A percentile compares a stretch with the other conserved stretches of the same genome.
Evolutionary conservation across 192 early-diverging fungal species (phyloP).

Genomic region (Mortierella antarctica): DNA sequence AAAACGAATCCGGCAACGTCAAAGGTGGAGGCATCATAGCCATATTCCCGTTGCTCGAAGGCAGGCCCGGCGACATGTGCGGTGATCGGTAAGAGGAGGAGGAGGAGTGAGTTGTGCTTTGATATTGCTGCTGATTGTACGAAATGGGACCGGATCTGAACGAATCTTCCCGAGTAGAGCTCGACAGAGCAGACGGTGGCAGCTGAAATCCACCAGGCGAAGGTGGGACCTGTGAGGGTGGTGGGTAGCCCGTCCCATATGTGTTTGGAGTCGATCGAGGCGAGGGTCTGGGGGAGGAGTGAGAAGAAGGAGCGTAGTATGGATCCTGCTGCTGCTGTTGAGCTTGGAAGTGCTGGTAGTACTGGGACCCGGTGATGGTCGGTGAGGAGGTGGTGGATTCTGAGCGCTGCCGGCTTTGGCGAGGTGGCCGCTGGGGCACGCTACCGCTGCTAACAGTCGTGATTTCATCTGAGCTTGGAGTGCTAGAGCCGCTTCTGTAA

Average conservation of each 20-base stretch:
- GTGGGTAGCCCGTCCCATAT: conserved; percentile 22
- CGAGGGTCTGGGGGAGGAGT: conserved; percentile 30
- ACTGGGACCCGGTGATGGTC: conserved; percentile 23
- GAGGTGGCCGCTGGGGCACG: conserved; percentile 43
- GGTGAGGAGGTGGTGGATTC: conserved; percentile 28
- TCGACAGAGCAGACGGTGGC: conserved; percentile 40
- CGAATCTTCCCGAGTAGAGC: conserved; percentile 20
- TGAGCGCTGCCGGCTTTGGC: conserved; percentile 25
- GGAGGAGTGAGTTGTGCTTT: conserved; percentile 13
- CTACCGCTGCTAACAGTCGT: neutral
- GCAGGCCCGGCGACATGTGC: conserved; percentile 29
- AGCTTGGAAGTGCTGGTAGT: conserved; percentile 26
- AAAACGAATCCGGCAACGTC: conserved; percentile 34
- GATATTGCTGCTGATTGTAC: conserved; percentile 9
- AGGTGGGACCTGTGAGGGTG: conserved; percentile 31
- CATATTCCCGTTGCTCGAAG: conserved; percentile 2
- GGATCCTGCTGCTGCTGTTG: conserved; percentile 27
- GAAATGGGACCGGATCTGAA: conserved; percentile 31
- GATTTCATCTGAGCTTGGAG: conserved; percentile 35
- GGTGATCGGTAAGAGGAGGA: conserved; percentile 33
- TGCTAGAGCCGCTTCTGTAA: conserved; percentile 9
- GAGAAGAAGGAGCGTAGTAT: conserved; percentile 24
- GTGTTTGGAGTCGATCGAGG: conserved; percentile 34
- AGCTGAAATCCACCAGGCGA: conserved; percentile 30
- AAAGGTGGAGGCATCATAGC: conserved; percentile 30